Evolutionary conservation across 768 basidiomycete genomes (phyloP), one percentile per base, ranked within the genome.

Genomic region (Tulasnella calospora): DNA sequence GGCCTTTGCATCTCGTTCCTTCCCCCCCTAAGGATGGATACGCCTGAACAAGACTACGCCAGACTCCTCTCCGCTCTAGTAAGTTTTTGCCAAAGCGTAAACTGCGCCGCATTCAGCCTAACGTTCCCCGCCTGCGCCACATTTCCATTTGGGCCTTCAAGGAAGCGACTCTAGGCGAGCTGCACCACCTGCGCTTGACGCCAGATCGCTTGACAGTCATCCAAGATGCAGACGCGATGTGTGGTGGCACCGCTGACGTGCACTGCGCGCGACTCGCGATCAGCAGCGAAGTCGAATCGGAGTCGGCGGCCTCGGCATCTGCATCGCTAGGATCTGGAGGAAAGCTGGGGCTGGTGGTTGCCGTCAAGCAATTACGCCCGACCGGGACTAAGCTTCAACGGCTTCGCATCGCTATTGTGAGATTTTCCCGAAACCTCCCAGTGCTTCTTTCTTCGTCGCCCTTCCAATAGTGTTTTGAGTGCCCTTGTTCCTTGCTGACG

Each of bases 361-460:
- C 57, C n/a, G 57, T 61, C 57, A 61, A 61, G 57, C 57, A 61
- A 61, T 61, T 61, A 61, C 57, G 57, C 57, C 57, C 57, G 57
- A 30, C 57, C 30, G 57, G 57, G 57, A 61, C 57, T 61, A 61
- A 61, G 30, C 57, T 61, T 30, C 57, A 61, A 61, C 23, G 57
- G 10, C 57, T 61, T 27, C 57, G 57, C n/a, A 61, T 61, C 57
- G 57, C 57, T 30, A 61, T 61, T 30, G 57, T 61, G 30, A 61
- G 57, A 30, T 17, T 30, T 61, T 61, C 30, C 57, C 57, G 27
- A 40, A 3, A 3, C 3, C 40, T 3, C 12, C 57, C 9, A 23
- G 0, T 30, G n/a, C 57, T 13, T 9, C n/a, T 23, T 19, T 5
- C 51, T 23, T 55, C 21, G 13, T 55, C 21, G 13, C 51, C 10